A percentile compares a stretch with the other conserved stretches of the same genome.
Evolutionary conservation across 2,329 filamentous ascomycete genomes (phyloP).

Genomic region (Graphilbum fragrans): DNA sequence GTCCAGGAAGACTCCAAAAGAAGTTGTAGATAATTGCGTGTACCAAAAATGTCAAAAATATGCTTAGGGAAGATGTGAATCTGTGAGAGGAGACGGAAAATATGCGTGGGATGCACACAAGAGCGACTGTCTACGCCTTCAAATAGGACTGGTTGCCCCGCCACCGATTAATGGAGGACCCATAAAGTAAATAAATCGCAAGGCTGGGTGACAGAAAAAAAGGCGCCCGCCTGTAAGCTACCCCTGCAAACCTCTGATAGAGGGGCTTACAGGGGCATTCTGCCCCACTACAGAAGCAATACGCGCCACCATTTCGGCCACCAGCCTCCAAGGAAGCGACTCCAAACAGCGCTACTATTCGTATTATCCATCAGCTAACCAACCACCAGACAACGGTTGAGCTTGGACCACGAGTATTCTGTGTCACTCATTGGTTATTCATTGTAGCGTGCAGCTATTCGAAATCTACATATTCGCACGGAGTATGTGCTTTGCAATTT

Average conservation of each 20-base stretch:
- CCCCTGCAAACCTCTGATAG: not conserved
- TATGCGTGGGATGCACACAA: not conserved
- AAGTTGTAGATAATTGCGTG: no score
- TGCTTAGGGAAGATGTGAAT: not conserved
- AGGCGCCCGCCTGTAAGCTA: not conserved
- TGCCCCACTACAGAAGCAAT: not conserved
- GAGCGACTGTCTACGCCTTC: not conserved
- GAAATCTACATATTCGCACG: no score
- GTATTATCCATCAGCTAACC: not conserved
- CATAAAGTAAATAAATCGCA: slow-evolving; percentile 12
- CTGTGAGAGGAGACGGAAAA: not conserved
- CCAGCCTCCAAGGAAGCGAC: not conserved
- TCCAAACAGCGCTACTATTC: not conserved
- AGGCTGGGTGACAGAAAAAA: slow-evolving; percentile 9
- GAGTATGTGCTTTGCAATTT: no score
- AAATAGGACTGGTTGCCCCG: slow-evolving; percentile 12
- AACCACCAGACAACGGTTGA: slow-evolving; percentile 8
- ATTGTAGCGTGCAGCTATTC: no score
- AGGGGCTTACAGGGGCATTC: not conserved
- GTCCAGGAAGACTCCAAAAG: no score
- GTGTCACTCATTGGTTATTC: not conserved
- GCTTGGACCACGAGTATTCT: not conserved
- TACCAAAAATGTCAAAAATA: no score
- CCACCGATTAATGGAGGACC: slow-evolving; percentile 8
- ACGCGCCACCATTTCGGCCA: not conserved